These are phyloP conservation scores for Lentinula edodes DNA, from an alignment of 768 basidiomycete species.

Conservation along the genomic window DNA sequence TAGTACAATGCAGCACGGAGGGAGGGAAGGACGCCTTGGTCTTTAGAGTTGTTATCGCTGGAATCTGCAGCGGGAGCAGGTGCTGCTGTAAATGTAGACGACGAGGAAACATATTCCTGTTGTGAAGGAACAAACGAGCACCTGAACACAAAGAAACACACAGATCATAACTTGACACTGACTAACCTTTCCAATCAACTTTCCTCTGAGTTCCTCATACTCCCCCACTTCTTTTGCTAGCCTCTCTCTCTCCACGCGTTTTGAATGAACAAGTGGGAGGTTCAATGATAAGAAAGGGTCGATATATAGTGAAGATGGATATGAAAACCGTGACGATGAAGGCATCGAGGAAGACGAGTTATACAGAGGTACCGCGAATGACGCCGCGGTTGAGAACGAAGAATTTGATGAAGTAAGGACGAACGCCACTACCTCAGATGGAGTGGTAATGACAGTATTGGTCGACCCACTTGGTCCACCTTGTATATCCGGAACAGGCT, in stretches of 20 bases:
- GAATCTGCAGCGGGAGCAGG: background rate
- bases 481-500: background rate
- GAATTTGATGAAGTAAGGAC: background rate
- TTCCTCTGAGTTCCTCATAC: background rate
- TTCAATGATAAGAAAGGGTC: background rate
- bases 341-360: background rate
- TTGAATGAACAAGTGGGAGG: background rate
- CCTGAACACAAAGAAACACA: background rate
- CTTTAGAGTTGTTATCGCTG: background rate
- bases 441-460: background rate
- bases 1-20: constrained; percentile 1
- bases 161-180: background rate
- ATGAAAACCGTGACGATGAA: background rate
- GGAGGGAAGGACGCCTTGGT: background rate
- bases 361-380: background rate
- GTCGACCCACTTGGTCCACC: background rate
- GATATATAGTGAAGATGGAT: background rate
- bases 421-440: background rate
- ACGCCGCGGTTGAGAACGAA: background rate
- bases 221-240: background rate
- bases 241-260: background rate
- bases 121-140: background rate
- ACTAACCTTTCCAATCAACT: background rate
- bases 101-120: background rate
- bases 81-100: background rate